Conservation (phyloP, 192 early-diverging fungal species). For the Backusella tuberculispora region DNA sequence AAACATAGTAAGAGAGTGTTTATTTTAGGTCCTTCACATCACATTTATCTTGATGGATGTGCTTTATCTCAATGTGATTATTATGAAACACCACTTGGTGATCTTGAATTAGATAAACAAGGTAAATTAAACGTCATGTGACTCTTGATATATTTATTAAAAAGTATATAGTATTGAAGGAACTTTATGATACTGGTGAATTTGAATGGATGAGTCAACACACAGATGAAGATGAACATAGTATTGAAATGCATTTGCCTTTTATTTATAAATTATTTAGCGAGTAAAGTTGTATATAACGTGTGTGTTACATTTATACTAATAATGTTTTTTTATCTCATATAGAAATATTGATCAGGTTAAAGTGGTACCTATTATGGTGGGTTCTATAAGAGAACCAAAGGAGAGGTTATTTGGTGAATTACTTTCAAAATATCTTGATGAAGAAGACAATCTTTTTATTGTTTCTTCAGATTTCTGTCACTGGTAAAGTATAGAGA, state of each 20-base stretch:
- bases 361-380: constrained; percentile 87
- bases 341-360: constrained; percentile 56
- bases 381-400: constrained; percentile 68
- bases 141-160: neutral
- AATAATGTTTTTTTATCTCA: neutral
- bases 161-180: constrained; percentile 55
- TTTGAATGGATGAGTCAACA: constrained; percentile 69
- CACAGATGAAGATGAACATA: constrained; percentile 93
- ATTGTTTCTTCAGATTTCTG: constrained; percentile 98
- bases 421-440: constrained; percentile 76
- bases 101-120: constrained; percentile 71
- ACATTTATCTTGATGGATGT: constrained; percentile 79
- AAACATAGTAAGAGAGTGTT: constrained; percentile 85
- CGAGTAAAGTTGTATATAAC: constrained; percentile 41
- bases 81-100: constrained; percentile 90
- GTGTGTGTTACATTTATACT: no score
- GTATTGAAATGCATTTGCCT: constrained; percentile 97
- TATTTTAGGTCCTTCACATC: constrained; percentile 93
- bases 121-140: constrained; percentile 40
- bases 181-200: constrained; percentile 63
- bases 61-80: constrained; percentile 71
- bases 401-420: constrained; percentile 72
- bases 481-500: constrained; percentile 69
- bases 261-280: constrained; percentile 86
- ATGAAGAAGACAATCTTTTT: constrained; percentile 75